phyloP scores from a whole-genome alignment of 257 asterid genomes.

The Rubia yunnanensis region DNA sequence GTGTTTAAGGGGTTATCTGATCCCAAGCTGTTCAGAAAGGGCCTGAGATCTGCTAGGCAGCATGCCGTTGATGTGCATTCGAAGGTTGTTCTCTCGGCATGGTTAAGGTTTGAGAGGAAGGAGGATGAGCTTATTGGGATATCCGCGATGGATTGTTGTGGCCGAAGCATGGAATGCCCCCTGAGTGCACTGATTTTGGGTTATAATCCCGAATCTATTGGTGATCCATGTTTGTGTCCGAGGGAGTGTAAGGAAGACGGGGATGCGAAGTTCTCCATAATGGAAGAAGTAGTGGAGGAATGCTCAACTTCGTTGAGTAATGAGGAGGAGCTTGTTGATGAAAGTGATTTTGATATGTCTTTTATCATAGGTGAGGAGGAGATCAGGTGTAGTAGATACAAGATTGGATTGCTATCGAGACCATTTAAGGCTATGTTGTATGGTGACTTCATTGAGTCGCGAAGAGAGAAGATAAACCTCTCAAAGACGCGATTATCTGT shows the following conservation, averaged over 20 bases:
- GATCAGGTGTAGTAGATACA: conserved; percentile 66
- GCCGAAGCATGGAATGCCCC: conserved; percentile 79
- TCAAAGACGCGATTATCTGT: conserved; percentile 59
- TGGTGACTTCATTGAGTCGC: conserved; percentile 69
- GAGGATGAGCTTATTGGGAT: conserved; percentile 84
- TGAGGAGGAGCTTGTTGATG: conserved; percentile 21
- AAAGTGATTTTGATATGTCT: conserved; percentile 54
- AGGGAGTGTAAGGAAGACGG: conserved; percentile 20
- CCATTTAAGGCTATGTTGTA: conserved; percentile 78
- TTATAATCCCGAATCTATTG: conserved; percentile 73
- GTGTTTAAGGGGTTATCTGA: conserved; percentile 62
- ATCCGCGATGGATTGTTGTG: conserved; percentile 79
- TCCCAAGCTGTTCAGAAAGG: conserved; percentile 76
- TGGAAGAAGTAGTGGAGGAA: conserved; percentile 32
- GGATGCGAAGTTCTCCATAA: conserved; percentile 17
- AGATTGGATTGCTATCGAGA: conserved; percentile 68
- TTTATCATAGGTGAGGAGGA: conserved; percentile 79
- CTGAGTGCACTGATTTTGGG: conserved; percentile 53
- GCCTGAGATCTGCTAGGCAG: conserved; percentile 70
- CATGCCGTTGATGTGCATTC: conserved; percentile 86
- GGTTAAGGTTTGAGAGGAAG: conserved; percentile 88
- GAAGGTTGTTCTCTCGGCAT: conserved; percentile 80
- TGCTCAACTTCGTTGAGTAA: conserved; percentile 57
- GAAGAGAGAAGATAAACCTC: conserved; percentile 65
- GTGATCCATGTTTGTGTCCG: conserved; percentile 54